A percentile compares a stretch with the other conserved stretches of the same genome.
Evolutionary conservation across 768 basidiomycete genomes (phyloP).

Genomic region (Cystobasidiopsis lactophilus): DNA sequence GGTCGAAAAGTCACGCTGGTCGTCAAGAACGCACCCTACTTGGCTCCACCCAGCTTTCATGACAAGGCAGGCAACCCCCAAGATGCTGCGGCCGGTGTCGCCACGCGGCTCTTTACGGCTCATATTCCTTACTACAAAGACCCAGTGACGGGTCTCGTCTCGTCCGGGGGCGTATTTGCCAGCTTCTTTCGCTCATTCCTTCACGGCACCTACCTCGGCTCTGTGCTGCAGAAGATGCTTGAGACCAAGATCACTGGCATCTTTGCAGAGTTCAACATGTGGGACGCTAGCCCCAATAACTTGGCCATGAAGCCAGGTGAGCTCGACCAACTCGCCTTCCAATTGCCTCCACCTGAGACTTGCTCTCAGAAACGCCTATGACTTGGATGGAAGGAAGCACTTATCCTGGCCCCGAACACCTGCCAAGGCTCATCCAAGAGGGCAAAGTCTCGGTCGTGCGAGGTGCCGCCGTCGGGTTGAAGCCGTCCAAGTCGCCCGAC

Average conservation of each 20-base stretch:
- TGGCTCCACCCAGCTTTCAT: not conserved
- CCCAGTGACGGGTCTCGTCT: not conserved
- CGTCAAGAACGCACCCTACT: conserved; percentile 6
- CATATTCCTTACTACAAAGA: conserved; percentile 7
- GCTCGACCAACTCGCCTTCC: not conserved
- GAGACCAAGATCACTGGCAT: not conserved
- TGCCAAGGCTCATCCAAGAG: conserved; percentile 1
- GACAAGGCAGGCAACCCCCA: not conserved
- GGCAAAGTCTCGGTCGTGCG: conserved; percentile 6
- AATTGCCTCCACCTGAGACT: not conserved
- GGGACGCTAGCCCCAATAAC: not conserved
- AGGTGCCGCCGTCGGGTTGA: conserved; percentile 4
- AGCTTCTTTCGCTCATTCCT: conserved; percentile 4
- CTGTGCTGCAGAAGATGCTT: not conserved
- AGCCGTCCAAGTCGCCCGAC: not conserved
- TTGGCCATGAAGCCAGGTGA: too few species aligned
- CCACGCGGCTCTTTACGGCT: not conserved
- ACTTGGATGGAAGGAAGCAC: conserved; percentile 2
- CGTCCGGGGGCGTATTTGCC: conserved; percentile 4
- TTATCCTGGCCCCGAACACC: conserved; percentile 1
- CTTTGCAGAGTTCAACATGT: not conserved
- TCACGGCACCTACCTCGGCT: conserved; percentile 5
- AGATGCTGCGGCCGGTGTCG: not conserved
- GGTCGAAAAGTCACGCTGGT: conserved; percentile 5
- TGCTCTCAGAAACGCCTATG: not conserved